These are phyloP conservation scores for Debaryomyces sp. DNA, from an alignment of 1,139 yeast genomes.

Conservation along the genomic window DNA sequence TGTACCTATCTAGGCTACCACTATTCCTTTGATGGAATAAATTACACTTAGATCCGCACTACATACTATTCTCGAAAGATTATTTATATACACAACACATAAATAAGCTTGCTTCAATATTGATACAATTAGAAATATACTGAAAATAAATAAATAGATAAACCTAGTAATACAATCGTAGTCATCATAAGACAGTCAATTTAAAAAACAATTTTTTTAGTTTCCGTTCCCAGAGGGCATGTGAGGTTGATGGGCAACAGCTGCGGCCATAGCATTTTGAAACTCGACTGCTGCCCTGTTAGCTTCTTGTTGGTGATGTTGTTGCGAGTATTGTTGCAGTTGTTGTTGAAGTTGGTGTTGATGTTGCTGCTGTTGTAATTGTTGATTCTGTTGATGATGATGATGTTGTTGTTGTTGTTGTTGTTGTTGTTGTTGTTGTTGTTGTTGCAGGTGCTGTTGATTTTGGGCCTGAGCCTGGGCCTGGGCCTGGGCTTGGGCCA, in stretches of 20 bases:
- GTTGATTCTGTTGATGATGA: constrained; percentile 9
- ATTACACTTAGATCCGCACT: constrained; percentile 1
- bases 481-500: constrained; percentile 20
- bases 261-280: constrained; percentile 18
- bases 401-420: not conserved
- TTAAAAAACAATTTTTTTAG: constrained; percentile 1
- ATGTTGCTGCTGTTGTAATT: constrained; percentile 6
- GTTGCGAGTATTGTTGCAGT: constrained; percentile 7
- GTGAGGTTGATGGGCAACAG: constrained; percentile 16
- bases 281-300: constrained; percentile 14
- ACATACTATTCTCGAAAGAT: not conserved
- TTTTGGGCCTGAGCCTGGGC: constrained; percentile 12
- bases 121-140: constrained; percentile 3
- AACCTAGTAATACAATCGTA: not conserved
- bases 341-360: constrained; percentile 3
- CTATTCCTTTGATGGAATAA: not conserved
- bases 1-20: not conserved
- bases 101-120: not conserved
- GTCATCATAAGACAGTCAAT: not conserved
- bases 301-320: constrained; percentile 10
- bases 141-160: constrained; percentile 2
- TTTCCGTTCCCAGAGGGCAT: constrained; percentile 12
- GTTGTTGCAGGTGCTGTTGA: constrained; percentile 5
- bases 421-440: constrained; percentile 2
- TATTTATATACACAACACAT: constrained; percentile 4